phyloP scores from a whole-genome alignment of 2,329 filamentous ascomycete species.

The Fusarium siculi region DNA sequence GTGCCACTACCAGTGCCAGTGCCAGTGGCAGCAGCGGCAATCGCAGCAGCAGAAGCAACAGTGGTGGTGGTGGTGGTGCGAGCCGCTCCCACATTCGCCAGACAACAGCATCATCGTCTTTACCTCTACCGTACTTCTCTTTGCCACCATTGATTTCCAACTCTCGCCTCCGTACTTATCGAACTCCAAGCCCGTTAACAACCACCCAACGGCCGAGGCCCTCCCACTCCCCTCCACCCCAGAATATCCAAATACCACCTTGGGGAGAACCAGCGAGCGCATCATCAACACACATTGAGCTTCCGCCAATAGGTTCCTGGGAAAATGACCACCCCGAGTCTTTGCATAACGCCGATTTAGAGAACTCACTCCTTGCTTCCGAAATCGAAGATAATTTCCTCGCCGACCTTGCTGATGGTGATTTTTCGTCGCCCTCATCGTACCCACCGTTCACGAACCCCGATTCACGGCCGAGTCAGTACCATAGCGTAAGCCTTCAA shows the following conservation, averaged over 20 bases:
- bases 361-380: conserved; percentile 7
- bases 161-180: conserved; percentile 7
- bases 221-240: conserved; percentile 5
- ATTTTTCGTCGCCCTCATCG: conserved; percentile 52
- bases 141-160: conserved; percentile 35
- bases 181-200: conserved; percentile 19
- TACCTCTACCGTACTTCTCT: conserved; percentile 1
- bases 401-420: conserved; percentile 40
- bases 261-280: conserved; percentile 4
- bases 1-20: neutral
- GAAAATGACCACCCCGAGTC: conserved; percentile 1
- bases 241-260: conserved; percentile 5
- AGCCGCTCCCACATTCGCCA: conserved; percentile 25
- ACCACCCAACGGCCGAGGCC: conserved; percentile 28
- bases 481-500: conserved; percentile 15
- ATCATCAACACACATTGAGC: conserved; percentile 5
- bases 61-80: conserved; percentile 12
- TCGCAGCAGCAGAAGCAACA: neutral
- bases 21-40: neutral
- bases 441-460: conserved; percentile 47
- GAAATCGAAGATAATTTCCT: conserved; percentile 43
- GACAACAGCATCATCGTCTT: conserved; percentile 20
- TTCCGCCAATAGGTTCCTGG: conserved; percentile 4
- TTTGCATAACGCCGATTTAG: conserved; percentile 1
- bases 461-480: conserved; percentile 22